Percentiles rank a stretch among this genome's conserved stretches.
Conservation (phyloP, 148 eudicot species). For the Vaccinium darrowii region DNA sequence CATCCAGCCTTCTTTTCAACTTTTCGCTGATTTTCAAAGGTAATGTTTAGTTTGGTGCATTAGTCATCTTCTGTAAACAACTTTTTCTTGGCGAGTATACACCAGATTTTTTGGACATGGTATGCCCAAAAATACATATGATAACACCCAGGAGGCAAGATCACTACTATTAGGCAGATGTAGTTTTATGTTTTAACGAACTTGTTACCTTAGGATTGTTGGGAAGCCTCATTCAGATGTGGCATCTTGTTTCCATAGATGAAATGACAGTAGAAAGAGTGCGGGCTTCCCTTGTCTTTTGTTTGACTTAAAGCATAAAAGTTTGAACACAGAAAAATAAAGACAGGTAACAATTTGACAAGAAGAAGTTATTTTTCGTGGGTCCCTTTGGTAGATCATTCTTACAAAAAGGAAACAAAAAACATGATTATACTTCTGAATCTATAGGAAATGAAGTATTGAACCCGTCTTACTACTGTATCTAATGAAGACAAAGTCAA, state of each 20-base stretch:
- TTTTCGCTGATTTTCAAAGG: slow-evolving; percentile 86
- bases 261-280: not conserved
- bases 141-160: not conserved
- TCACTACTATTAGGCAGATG: not conserved
- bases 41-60: slow-evolving; percentile 16
- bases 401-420: not conserved
- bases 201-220: slow-evolving; percentile 7
- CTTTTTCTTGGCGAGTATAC: not conserved
- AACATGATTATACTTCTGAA: not conserved
- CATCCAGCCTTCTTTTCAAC: slow-evolving; percentile 73
- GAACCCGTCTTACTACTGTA: not conserved
- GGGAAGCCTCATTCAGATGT: not conserved
- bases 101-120: not conserved
- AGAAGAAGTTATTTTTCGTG: not conserved
- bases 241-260: slow-evolving; percentile 2
- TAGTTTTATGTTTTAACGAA: not conserved
- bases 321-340: no score
- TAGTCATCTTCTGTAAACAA: not conserved
- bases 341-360: not conserved
- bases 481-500: not conserved
- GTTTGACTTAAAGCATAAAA: not conserved
- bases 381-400: not conserved
- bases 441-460: not conserved
- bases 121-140: not conserved
- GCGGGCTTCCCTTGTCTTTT: not conserved